Conservation (phyloP, 1,139 yeast species). For the Yamadazyma atmosphaerica region DNA sequence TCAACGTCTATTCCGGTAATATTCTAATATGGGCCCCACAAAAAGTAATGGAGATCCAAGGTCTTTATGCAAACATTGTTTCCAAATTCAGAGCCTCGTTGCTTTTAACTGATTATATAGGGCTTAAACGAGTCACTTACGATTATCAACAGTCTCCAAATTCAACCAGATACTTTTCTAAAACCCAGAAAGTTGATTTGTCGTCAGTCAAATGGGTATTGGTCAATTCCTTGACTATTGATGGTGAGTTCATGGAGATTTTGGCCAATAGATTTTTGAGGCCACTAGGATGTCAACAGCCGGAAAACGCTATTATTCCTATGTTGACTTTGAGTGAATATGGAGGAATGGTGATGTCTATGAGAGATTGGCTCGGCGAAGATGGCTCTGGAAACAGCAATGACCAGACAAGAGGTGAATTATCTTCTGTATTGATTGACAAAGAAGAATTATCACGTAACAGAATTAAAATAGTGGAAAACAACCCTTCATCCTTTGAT, state of each 20-base stretch:
- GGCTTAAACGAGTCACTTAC: constrained; percentile 88
- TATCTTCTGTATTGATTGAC: constrained; percentile 76
- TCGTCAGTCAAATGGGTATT: constrained; percentile 85
- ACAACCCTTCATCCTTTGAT: constrained; percentile 56
- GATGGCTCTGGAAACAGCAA: constrained; percentile 44
- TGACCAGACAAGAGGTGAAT: constrained; percentile 42
- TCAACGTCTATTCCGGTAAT: constrained; percentile 85
- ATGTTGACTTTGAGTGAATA: constrained; percentile 87
- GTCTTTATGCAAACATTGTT: constrained; percentile 80
- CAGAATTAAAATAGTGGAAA: constrained; percentile 67
- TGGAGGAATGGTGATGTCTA: constrained; percentile 93
- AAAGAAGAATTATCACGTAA: constrained; percentile 80
- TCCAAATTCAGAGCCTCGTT: constrained; percentile 72
- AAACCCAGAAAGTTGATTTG: constrained; percentile 76
- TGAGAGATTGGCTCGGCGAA: constrained; percentile 86
- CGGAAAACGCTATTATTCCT: constrained; percentile 83
- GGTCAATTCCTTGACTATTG: constrained; percentile 88
- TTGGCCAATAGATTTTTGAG: constrained; percentile 88
- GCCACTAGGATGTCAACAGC: constrained; percentile 82
- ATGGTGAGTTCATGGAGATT: constrained; percentile 90
- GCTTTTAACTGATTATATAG: constrained; percentile 81
- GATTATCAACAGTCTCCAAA: constrained; percentile 92
- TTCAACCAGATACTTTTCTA: constrained; percentile 75
- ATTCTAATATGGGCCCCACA: constrained; percentile 80
- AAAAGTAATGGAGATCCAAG: constrained; percentile 73